These are phyloP conservation scores for Taiozyma sp. DNA, from an alignment of 1,139 yeast genomes.

Conservation along the genomic window DNA sequence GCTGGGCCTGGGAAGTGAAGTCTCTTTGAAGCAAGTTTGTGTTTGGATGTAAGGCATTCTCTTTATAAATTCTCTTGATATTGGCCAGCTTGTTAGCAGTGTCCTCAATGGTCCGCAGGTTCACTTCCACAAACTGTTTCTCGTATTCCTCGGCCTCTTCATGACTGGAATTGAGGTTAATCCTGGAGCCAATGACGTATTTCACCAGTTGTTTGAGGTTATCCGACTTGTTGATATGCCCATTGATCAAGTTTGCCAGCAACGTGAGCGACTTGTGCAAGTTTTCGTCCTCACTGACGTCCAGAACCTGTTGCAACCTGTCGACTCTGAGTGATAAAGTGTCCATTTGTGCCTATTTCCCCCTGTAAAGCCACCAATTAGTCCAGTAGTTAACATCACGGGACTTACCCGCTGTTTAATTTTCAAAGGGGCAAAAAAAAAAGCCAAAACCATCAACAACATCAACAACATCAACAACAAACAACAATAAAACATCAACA, in stretches of 20 bases:
- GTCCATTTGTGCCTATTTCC: neutral
- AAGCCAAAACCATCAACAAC: neutral
- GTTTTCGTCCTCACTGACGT: neutral
- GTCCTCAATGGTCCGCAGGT: neutral
- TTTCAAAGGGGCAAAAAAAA: neutral
- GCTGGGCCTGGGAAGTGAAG: neutral
- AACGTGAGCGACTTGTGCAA: neutral
- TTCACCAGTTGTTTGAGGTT: slow-evolving; percentile 7
- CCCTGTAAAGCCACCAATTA: neutral
- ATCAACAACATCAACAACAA: neutral
- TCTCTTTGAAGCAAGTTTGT: neutral
- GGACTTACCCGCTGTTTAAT: neutral
- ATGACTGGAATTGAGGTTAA: neutral
- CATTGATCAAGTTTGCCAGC: slow-evolving; percentile 6
- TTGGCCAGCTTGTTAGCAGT: neutral
- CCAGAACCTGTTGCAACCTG: neutral
- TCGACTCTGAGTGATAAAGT: neutral
- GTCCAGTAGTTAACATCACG: too few relatives aligned
- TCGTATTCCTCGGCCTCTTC: neutral
- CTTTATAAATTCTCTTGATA: neutral
- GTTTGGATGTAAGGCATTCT: neutral
- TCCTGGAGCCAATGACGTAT: neutral
- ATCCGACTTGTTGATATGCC: slow-evolving; percentile 4
- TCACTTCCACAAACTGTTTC: neutral
- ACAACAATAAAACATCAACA: neutral